A percentile compares a stretch with the other conserved stretches of the same genome.
Conservation (phyloP, 2,329 filamentous ascomycete species). For the Lasiodiplodia citricola region DNA sequence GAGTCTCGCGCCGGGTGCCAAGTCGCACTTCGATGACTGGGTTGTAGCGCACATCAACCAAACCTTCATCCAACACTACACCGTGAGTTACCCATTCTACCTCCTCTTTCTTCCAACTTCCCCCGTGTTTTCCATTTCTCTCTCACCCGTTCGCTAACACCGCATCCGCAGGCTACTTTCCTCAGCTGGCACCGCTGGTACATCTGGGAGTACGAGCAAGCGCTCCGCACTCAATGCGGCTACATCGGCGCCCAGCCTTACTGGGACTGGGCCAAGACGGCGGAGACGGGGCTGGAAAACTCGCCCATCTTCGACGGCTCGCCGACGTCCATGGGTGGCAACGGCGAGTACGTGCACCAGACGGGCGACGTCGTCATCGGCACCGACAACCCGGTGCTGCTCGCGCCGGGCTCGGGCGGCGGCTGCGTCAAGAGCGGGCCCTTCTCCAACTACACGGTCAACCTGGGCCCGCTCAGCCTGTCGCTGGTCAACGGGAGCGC, state of each 20-base stretch:
- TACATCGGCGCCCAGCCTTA: constrained; percentile 53
- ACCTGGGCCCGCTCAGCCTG: constrained; percentile 53
- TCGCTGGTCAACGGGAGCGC: constrained; percentile 33
- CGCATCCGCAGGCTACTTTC: constrained; percentile 37
- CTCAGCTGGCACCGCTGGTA: constrained; percentile 51
- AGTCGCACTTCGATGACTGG: constrained; percentile 44
- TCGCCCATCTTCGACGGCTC: constrained; percentile 63
- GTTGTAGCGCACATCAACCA: constrained; percentile 43
- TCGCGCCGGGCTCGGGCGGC: constrained; percentile 59
- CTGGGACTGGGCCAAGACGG: constrained; percentile 28
- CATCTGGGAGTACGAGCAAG: constrained; percentile 49
- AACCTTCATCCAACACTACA: constrained; percentile 42
- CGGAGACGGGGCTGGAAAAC: constrained; percentile 30
- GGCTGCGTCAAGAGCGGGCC: constrained; percentile 61
- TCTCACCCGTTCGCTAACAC: constrained; percentile 11
- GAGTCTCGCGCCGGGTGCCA: constrained; percentile 38
- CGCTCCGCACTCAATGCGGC: constrained; percentile 49
- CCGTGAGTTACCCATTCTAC: constrained; percentile 30
- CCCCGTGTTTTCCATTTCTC: neutral
- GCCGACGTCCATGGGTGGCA: constrained; percentile 52
- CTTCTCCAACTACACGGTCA: constrained; percentile 54
- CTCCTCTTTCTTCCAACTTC: neutral
- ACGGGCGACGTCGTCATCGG: constrained; percentile 24
- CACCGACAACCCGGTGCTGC: constrained; percentile 33
- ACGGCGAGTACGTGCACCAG: constrained; percentile 41